These are phyloP conservation scores for Aspergillus carlsbadensis DNA, from an alignment of 495 filamentous ascomycete genomes.

Conservation along the genomic window DNA sequence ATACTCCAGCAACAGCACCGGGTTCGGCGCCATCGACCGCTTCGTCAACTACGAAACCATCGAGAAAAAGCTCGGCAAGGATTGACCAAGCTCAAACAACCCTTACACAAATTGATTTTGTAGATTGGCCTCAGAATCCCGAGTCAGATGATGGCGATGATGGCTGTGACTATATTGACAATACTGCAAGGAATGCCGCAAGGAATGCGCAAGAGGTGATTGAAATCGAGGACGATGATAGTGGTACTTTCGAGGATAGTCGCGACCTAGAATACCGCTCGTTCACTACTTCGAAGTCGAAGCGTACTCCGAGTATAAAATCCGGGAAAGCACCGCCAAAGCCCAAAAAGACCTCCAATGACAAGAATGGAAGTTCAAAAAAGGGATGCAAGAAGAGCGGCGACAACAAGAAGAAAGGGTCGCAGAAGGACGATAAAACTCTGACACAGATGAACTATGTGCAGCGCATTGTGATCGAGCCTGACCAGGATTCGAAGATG, in stretches of 20 bases:
- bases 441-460: slow-evolving; percentile 51
- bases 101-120: slow-evolving; percentile 46
- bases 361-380: background rate
- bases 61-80: slow-evolving; percentile 22
- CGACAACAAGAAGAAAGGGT: slow-evolving; percentile 23
- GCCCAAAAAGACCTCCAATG: slow-evolving; percentile 11
- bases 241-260: slow-evolving; percentile 20
- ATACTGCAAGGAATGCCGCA: background rate
- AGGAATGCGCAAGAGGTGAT: slow-evolving; percentile 20
- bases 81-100: slow-evolving; percentile 34
- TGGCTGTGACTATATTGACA: slow-evolving; percentile 28
- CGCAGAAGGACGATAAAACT: slow-evolving; percentile 38
- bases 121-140: slow-evolving; percentile 23
- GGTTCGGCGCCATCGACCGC: slow-evolving; percentile 4
- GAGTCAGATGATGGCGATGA: slow-evolving; percentile 26
- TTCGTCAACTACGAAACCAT: slow-evolving; percentile 21
- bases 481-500: slow-evolving; percentile 39
- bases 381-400: slow-evolving; percentile 22
- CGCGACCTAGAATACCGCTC: slow-evolving; percentile 28
- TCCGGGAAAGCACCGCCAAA: slow-evolving; percentile 19
- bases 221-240: slow-evolving; percentile 27
- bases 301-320: slow-evolving; percentile 15
- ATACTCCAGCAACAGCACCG: slow-evolving; percentile 19
- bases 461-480: slow-evolving; percentile 37
- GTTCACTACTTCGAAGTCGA: slow-evolving; percentile 15